Evolutionary conservation across 2,329 filamentous ascomycete species (phyloP).

Genomic region (Epichloe typhina): DNA sequence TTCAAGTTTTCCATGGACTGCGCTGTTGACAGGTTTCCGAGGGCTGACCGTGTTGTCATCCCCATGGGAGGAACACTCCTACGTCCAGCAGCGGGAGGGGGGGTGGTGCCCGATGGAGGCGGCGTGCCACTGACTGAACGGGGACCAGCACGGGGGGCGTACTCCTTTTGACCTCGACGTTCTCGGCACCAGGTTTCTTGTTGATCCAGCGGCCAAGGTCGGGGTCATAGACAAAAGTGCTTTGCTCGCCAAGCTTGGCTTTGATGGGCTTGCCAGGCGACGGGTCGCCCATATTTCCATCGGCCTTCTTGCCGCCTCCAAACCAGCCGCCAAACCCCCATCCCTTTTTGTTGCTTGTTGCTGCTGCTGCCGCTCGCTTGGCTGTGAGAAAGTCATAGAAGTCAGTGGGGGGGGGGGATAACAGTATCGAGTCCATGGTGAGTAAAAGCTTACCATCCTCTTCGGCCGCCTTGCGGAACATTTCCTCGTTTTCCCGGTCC

Average conservation of each 20-base stretch:
- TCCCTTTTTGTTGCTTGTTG: constrained; percentile 43
- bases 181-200: constrained; percentile 69
- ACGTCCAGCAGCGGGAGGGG: constrained; percentile 17
- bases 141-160: constrained; percentile 54
- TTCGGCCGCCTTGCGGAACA: constrained; percentile 73
- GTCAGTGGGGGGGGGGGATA: background rate
- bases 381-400: constrained; percentile 26
- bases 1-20: constrained; percentile 15
- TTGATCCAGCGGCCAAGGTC: constrained; percentile 98
- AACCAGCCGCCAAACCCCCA: constrained; percentile 87
- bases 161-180: constrained; percentile 42
- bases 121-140: constrained; percentile 41
- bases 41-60: constrained; percentile 12
- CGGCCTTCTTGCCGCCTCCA: constrained; percentile 51
- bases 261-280: constrained; percentile 57
- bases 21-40: constrained; percentile 1
- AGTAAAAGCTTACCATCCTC: constrained; percentile 44
- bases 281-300: constrained; percentile 21
- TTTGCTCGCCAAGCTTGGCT: constrained; percentile 90
- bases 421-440: background rate
- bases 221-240: constrained; percentile 84
- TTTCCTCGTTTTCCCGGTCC: constrained; percentile 70
- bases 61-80: constrained; percentile 20
- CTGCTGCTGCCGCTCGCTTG: constrained; percentile 38
- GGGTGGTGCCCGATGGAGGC: constrained; percentile 28